These are phyloP conservation scores for Candida suzukii DNA, from an alignment of 805 yeast genomes.

Conservation along the genomic window DNA sequence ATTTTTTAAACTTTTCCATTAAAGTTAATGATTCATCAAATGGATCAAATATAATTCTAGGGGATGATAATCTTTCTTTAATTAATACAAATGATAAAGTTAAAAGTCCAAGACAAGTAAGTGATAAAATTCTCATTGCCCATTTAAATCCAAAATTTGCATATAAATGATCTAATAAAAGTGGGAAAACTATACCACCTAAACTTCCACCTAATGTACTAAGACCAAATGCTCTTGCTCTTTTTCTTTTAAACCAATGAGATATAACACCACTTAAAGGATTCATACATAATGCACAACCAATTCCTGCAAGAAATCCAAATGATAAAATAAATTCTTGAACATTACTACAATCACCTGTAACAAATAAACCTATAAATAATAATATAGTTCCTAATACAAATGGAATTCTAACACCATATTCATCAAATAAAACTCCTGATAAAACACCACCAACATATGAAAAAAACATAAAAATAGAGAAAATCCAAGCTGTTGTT, in stretches of 20 bases:
- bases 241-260: constrained; percentile 36
- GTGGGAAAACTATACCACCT: constrained; percentile 59
- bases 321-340: constrained; percentile 36
- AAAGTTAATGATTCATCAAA: background rate
- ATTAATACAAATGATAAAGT: constrained; percentile 25
- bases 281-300: constrained; percentile 35
- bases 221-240: constrained; percentile 29
- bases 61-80: constrained; percentile 25
- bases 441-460: constrained; percentile 42
- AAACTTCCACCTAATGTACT: constrained; percentile 51
- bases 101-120: constrained; percentile 17
- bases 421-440: constrained; percentile 52
- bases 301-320: constrained; percentile 32
- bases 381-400: constrained; percentile 33
- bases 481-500: constrained; percentile 58
- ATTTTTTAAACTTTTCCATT: background rate
- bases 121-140: constrained; percentile 47
- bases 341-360: constrained; percentile 35
- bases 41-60: background rate
- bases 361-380: constrained; percentile 43
- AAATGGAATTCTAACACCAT: constrained; percentile 40
- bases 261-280: constrained; percentile 40
- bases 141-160: constrained; percentile 48
- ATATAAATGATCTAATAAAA: constrained; percentile 40
- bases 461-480: constrained; percentile 43